A percentile compares a stretch with the other conserved stretches of the same genome.
phyloP scores from a whole-genome alignment of 2,329 filamentous ascomycete species.

The Aspergillus quadricinctus region DNA sequence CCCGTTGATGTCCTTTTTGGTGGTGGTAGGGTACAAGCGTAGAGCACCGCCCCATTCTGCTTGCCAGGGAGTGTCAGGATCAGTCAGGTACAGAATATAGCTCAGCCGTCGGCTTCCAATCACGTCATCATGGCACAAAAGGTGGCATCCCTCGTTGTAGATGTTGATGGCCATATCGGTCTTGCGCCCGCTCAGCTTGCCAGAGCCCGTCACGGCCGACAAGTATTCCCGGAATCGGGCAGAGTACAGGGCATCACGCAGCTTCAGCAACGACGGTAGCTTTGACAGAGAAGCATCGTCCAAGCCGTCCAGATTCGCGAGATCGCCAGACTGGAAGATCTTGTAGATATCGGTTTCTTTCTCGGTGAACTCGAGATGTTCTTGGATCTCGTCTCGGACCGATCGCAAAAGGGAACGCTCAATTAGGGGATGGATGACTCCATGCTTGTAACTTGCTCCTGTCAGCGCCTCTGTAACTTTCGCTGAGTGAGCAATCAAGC shows the following conservation, averaged over 20 bases:
- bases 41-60: slow-evolving; percentile 89
- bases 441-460: slow-evolving; percentile 71
- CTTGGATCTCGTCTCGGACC: slow-evolving; percentile 83
- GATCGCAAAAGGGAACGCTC: slow-evolving; percentile 75
- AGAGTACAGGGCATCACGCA: slow-evolving; percentile 95
- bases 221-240: slow-evolving; percentile 84
- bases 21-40: slow-evolving; percentile 72
- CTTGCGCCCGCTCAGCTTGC: slow-evolving; percentile 83
- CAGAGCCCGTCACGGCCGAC: slow-evolving; percentile 77
- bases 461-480: slow-evolving; percentile 3
- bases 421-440: slow-evolving; percentile 78
- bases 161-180: slow-evolving; percentile 99
- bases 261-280: slow-evolving; percentile 79
- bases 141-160: slow-evolving; percentile 91
- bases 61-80: slow-evolving; percentile 88
- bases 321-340: slow-evolving; percentile 96
- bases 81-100: slow-evolving; percentile 93
- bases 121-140: slow-evolving; percentile 96
- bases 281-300: slow-evolving; percentile 80
- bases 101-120: slow-evolving; percentile 95
- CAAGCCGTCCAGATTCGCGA: slow-evolving; percentile 93
- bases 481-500: neutral
- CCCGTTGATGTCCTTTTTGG: slow-evolving; percentile 63
- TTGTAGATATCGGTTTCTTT: slow-evolving; percentile 99
- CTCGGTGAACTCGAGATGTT: slow-evolving; percentile 90